phyloP scores from a whole-genome alignment of 371 early-diverging fungal species.

The Umbelopsis sp. region DNA sequence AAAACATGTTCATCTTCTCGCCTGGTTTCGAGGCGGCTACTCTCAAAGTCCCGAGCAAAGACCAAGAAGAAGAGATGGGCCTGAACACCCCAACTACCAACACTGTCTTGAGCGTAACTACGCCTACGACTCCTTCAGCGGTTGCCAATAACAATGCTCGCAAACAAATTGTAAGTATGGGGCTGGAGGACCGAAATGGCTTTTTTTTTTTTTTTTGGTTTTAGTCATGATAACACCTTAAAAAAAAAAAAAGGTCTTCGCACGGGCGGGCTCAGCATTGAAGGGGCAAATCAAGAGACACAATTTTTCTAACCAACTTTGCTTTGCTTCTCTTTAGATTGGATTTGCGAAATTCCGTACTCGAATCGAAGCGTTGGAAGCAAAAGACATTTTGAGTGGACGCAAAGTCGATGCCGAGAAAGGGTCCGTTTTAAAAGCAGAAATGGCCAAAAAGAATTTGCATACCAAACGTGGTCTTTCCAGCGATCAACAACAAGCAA shows the following conservation, averaged over 20 bases:
- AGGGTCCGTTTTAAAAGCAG: slow-evolving; percentile 84
- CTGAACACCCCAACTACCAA: slow-evolving; percentile 17
- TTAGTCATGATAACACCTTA: no score
- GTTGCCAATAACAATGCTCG: slow-evolving; percentile 34
- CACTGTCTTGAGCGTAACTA: slow-evolving; percentile 25
- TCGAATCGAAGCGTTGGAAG: slow-evolving; percentile 82
- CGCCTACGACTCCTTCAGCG: background rate
- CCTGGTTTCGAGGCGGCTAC: slow-evolving; percentile 95
- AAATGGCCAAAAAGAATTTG: slow-evolving; percentile 93
- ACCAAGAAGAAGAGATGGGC: slow-evolving; percentile 53
- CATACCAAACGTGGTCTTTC: slow-evolving; percentile 63
- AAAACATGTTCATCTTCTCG: slow-evolving; percentile 94
- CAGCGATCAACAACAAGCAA: slow-evolving; percentile 31
- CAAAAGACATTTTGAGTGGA: slow-evolving; percentile 82
- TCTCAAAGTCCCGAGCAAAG: slow-evolving; percentile 75
- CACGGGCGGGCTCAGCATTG: background rate
- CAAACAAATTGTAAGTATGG: slow-evolving; percentile 76
- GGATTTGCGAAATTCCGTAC: slow-evolving; percentile 94
- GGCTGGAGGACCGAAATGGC: background rate
- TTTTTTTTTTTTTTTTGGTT: no score
- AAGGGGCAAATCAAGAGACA: background rate
- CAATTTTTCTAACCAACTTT: background rate
- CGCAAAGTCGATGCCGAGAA: slow-evolving; percentile 84
- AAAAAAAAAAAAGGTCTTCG: no score
- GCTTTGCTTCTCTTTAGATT: slow-evolving; percentile 49